A percentile compares a stretch with the other conserved stretches of the same genome.
phyloP scores from a whole-genome alignment of 192 early-diverging fungal species.

The Mortierella alpina region DNA sequence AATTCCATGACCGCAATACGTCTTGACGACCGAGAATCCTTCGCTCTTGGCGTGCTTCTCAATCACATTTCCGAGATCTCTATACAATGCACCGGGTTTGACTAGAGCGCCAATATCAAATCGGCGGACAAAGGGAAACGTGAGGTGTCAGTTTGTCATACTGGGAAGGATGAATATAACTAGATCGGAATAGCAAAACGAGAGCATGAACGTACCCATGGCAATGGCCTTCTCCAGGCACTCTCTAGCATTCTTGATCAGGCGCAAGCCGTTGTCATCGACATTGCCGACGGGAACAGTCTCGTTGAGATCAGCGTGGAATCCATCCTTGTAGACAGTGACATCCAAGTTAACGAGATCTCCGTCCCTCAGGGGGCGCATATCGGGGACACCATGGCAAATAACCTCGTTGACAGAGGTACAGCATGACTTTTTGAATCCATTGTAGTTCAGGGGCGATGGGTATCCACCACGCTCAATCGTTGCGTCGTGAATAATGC shows the following conservation, averaged over 20 bases:
- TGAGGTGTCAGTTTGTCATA: too few species aligned
- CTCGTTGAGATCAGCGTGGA: constrained; percentile 94
- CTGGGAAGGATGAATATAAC: too few species aligned
- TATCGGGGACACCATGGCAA: constrained; percentile 98
- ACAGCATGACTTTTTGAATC: constrained; percentile 97
- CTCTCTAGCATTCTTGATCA: constrained; percentile 86
- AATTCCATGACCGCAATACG: constrained; percentile 96
- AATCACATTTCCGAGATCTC: constrained; percentile 92
- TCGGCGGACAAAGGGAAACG: too few species aligned
- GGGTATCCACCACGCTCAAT: constrained; percentile 95
- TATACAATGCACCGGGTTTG: constrained; percentile 91
- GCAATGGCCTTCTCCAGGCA: constrained; percentile 95
- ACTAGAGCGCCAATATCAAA: constrained; percentile 55
- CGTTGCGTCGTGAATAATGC: constrained; percentile 94
- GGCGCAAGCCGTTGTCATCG: constrained; percentile 74
- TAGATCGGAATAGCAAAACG: neutral
- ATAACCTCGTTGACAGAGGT: constrained; percentile 81
- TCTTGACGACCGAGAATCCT: constrained; percentile 92
- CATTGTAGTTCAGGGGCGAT: constrained; percentile 96
- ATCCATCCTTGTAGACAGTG: constrained; percentile 87
- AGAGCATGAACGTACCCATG: constrained; percentile 63
- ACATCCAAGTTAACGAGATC: constrained; percentile 98
- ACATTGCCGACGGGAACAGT: constrained; percentile 94
- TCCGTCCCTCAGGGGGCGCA: constrained; percentile 91
- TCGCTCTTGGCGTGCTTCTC: constrained; percentile 85